phyloP scores from a whole-genome alignment of 768 basidiomycete genomes.

The Pulveroboletus ravenelii region DNA sequence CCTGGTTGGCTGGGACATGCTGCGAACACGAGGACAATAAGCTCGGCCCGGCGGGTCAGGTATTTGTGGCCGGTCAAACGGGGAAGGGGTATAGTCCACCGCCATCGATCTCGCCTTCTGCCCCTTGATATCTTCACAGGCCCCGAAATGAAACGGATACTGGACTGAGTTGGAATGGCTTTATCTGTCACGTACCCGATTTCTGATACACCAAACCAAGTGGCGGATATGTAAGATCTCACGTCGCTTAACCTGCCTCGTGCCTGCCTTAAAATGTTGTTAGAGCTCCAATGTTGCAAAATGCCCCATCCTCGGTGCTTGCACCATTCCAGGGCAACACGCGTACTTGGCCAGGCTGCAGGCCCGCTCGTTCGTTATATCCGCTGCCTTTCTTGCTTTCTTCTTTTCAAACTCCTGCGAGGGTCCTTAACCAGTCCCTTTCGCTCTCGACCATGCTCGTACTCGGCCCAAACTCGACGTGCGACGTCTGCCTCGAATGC shows the following conservation, averaged over 20 bases:
- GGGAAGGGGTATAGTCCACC: constrained; percentile 1
- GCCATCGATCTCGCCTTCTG: no score
- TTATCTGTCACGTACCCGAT: constrained; percentile 16
- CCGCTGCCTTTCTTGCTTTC: constrained; percentile 4
- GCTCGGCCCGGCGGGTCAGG: constrained; percentile 15
- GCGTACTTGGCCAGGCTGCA: constrained; percentile 27
- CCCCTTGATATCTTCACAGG: constrained; percentile 19
- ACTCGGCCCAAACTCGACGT: constrained; percentile 58
- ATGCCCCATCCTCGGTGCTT: constrained; percentile 20
- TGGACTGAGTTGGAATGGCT: constrained; percentile 19
- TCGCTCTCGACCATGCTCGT: constrained; percentile 52
- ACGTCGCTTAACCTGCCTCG: constrained; percentile 34
- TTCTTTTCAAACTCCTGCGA: constrained; percentile 7
- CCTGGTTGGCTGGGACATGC: constrained; percentile 1
- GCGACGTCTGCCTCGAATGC: constrained; percentile 72
- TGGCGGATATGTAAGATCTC: constrained; percentile 26
- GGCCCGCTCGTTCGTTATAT: constrained; percentile 21
- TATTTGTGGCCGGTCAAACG: background rate
- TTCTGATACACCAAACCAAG: constrained; percentile 1
- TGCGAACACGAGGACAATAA: constrained; percentile 27
- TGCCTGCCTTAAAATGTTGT: constrained; percentile 32
- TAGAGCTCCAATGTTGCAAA: constrained; percentile 18
- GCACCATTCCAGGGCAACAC: constrained; percentile 26
- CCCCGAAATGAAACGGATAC: constrained; percentile 25
- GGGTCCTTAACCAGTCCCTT: constrained; percentile 36